A percentile compares a stretch with the other conserved stretches of the same genome.
phyloP scores from a whole-genome alignment of 768 basidiomycete species.

The Tulasnella sp. region DNA sequence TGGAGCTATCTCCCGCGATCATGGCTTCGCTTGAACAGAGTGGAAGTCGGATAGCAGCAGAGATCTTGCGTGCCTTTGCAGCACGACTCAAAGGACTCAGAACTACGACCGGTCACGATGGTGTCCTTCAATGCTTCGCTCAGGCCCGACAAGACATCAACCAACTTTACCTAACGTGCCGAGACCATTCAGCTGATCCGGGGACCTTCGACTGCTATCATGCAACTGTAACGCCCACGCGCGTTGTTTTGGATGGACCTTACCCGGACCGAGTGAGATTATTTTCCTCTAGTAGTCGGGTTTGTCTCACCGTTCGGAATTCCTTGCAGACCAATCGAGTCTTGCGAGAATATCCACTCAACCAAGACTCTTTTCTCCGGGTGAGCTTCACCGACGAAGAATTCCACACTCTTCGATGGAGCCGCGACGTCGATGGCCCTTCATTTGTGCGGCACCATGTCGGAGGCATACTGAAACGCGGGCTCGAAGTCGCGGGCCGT shows the following conservation, averaged over 20 bases:
- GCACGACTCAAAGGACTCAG: background rate
- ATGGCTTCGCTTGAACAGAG: background rate
- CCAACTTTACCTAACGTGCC: background rate
- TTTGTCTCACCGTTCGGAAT: background rate
- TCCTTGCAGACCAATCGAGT: conserved; percentile 64
- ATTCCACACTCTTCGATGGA: conserved; percentile 59
- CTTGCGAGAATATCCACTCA: conserved; percentile 51
- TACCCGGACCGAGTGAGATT: conserved; percentile 24
- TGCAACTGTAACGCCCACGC: conserved; percentile 65
- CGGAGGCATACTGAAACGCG: conserved; percentile 43
- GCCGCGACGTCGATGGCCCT: conserved; percentile 47
- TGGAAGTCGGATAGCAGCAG: background rate
- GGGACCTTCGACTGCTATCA: conserved; percentile 57
- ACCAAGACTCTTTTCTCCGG: conserved; percentile 60
- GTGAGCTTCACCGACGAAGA: conserved; percentile 84
- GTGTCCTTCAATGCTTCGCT: background rate
- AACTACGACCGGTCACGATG: background rate
- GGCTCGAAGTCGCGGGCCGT: conserved; percentile 50
- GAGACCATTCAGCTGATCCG: background rate
- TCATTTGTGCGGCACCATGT: conserved; percentile 48
- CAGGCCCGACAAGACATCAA: background rate
- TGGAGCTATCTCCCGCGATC: background rate
- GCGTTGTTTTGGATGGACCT: conserved; percentile 65
- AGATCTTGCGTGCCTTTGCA: conserved; percentile 9
- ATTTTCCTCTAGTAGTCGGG: conserved; percentile 18